Base-by-base conservation (phyloP, 441 rosid genomes). In the Populus hybrid region DNA sequence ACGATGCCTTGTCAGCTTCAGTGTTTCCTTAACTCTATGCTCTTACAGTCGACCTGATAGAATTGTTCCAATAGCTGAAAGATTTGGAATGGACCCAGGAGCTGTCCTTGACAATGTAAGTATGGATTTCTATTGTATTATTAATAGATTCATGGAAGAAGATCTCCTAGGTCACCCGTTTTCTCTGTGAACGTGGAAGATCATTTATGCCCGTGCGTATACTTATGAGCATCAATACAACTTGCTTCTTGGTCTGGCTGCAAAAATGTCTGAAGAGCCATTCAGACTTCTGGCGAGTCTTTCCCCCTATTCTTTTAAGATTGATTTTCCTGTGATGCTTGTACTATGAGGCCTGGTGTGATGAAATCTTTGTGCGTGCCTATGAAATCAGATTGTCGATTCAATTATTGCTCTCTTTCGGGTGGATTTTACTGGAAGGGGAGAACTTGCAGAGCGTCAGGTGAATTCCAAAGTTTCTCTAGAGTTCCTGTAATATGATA, bases 31-130 rank as follows among this genome's bases (percentile, higher is more conserved):
- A 80, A 85, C 91, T 74, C 42, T 10, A 28, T 28, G 20, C 42
- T 76, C 76, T 77, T 87, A 77, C 81, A 92, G 98, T 83, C 91
- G 92, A 0, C 96, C 98, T 75, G 97, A 96, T 84, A 71, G 97
- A 40, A 90, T 94, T 75, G 88, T 94, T 29, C 95, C 93, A 28
- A 93, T 89, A 80, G 98, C 98, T 63, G 93, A 92, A 88, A 93
- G 98, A 86, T 93, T 94, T 88, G 98, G 96, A 83, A 93, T 94
- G 98, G 99, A 96, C 76, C 90, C n/a, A n/a, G n/a, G n/a, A n/a
- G n/a, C n/a, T n/a, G n/a, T n/a, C n/a, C n/a, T n/a, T n/a, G n/a
- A n/a, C n/a, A n/a, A n/a, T n/a, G n/a, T n/a, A n/a, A n/a, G n/a
- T n/a, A n/a, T n/a, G n/a, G n/a, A n/a, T n/a, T n/a, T n/a, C n/a